Evolutionary conservation across 2,329 filamentous ascomycete genomes (phyloP), one percentile per base, ranked within the genome.

Genomic region (Endoconidiophora polonica): DNA sequence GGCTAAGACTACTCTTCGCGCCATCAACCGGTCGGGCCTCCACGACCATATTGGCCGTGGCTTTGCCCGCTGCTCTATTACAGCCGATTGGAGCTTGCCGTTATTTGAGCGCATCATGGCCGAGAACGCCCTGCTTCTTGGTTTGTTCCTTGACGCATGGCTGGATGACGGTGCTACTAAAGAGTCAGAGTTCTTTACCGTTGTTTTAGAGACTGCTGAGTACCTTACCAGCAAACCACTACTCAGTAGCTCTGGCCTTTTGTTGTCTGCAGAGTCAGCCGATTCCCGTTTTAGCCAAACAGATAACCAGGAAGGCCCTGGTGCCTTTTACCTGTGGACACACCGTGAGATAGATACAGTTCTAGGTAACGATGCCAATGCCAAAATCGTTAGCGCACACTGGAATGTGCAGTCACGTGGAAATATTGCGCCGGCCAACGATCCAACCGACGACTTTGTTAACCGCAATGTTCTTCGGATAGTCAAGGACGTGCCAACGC

Each of bases 71-170:
- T 95, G 94, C 61, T 94, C 86, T 12, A 83, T 94, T 5, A 96
- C 90, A 0, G 70, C 79, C 12, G 85, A 96, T 64, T 98, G 91
- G 91, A 85, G 83, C 55, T 69, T 96, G 44, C 91, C 91, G 9
- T 88, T 94, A 62, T 98, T 96, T 58, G 91, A 98, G 67, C 96
- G 96, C 68, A 87, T 96, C 74, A 75, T 95, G 7, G 87, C 86
- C 49, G 91, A 96, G 60, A 94, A 98, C 59, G 81, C 85, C 0
- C 81, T 95, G 57, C 72, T 96, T 1, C 68, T 98, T 2, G 75
- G 81, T 22, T 72, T 91, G 5, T 96, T 91, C 58, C 71, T 94
- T 5, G 87, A 95, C 59, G 88, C 85, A 0, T 96, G 88, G 71
- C 71, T 86, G 12, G 66, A 79, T 10, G 62, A 58, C 22, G 62